Evolutionary conservation across 495 filamentous ascomycete species (phyloP).

Genomic region (Talaromyces stipitatus): DNA sequence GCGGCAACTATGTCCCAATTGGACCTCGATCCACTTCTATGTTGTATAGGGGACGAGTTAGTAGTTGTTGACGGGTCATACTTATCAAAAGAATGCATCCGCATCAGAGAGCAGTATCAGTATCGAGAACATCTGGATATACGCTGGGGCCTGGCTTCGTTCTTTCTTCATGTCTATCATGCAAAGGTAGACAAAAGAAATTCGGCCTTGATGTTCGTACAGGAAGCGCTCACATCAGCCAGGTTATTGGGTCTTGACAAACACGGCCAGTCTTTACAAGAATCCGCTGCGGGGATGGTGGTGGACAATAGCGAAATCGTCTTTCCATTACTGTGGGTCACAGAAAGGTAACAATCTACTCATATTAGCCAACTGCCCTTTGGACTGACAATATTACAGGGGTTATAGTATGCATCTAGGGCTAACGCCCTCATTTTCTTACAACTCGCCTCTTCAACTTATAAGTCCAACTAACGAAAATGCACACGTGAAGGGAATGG

Average conservation of each 20-base stretch:
- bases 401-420: slow-evolving; percentile 26
- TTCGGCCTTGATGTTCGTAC: slow-evolving; percentile 25
- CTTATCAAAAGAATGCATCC: slow-evolving; percentile 18
- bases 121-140: slow-evolving; percentile 12
- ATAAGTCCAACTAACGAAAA: slow-evolving; percentile 1
- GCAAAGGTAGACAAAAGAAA: slow-evolving; percentile 24
- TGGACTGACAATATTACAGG: slow-evolving; percentile 8
- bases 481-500: slow-evolving; percentile 17
- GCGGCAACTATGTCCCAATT: slow-evolving; percentile 28
- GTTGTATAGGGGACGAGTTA: not conserved
- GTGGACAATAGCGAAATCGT: slow-evolving; percentile 18
- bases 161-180: slow-evolving; percentile 29
- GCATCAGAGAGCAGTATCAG: slow-evolving; percentile 10
- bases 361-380: not conserved
- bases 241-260: slow-evolving; percentile 18
- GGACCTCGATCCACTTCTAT: slow-evolving; percentile 14
- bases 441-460: slow-evolving; percentile 6
- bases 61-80: slow-evolving; percentile 10
- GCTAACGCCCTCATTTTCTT: slow-evolving; percentile 18
- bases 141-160: slow-evolving; percentile 17
- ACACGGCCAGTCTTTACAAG: not conserved
- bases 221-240: slow-evolving; percentile 21
- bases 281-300: slow-evolving; percentile 4
- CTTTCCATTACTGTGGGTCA: slow-evolving; percentile 25
- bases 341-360: slow-evolving; percentile 17